Evolutionary conservation across 2,329 filamentous ascomycete genomes (phyloP), one percentile per base, ranked within the genome.

Genomic region (Colletotrichum sojae): DNA sequence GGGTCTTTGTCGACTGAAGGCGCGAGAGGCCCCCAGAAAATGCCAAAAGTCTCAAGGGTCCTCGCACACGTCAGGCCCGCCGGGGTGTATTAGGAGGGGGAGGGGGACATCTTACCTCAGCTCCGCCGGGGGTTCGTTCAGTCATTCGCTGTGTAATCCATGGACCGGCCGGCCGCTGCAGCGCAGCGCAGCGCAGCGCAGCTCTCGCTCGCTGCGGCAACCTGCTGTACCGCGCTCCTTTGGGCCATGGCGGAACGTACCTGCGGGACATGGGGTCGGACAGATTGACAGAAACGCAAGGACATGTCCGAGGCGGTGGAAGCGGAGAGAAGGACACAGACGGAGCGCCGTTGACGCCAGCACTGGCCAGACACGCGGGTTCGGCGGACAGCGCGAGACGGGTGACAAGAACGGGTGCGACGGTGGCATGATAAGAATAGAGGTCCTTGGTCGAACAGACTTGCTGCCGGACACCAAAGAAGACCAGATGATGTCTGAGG

Each of bases 291-390:
- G 12, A 36, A 18, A 45, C 16, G 46, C 59, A 27, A 58, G 13
- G 55, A 53, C 48, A 36, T 62, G 51, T 62, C 67, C 56, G 63
- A 61, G 43, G 49, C 62, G 27, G 60, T 69, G 60, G 69, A 71
- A 71, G 60, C 60, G 46, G 60, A 69, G 55, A 69, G 69, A 69
- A 69, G 48, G 49, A n/a, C 58, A 68, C 61, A 65, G 61, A 68
- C 66, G 53, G 31, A 36, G 27, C 20, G 27, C 54, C 61, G 61
- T 68, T 48, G 31, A 65, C 54, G 59, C 59, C 31, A 36, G 31
- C 31, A 36, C 31, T 10, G 31, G 31, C 31, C 58, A 63, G 58
- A 59, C 64, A 56, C 43, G 54, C 49, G 57, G 22, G 54, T 52
- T 31, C 20, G 46, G 20, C 46, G 20, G 12, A 46, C 45, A 62